These are phyloP conservation scores for Gossypium herbaceum DNA, from an alignment of 345 rosid genomes.

Conservation along the genomic window DNA sequence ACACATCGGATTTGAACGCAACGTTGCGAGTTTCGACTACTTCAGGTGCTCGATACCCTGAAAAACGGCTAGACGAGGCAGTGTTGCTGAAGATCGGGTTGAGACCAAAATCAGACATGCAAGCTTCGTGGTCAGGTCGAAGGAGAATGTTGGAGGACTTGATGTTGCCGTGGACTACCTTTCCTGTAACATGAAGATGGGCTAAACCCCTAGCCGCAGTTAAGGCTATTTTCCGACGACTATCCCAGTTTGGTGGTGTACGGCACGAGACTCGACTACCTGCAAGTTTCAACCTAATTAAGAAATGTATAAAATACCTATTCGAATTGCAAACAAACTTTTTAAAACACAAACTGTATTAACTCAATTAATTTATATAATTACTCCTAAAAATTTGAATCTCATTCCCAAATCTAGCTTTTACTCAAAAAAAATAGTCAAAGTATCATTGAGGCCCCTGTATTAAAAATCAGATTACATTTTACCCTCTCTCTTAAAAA, in stretches of 20 bases:
- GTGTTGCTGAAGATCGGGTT: conserved; percentile 62
- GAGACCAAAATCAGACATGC: conserved; percentile 74
- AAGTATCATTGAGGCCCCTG: too few species aligned
- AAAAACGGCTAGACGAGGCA: conserved; percentile 60
- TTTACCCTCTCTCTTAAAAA: fast-evolving
- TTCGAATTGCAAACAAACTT: too few species aligned
- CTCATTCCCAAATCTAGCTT: too few species aligned
- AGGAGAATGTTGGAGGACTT: conserved; percentile 87
- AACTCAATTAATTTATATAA: too few species aligned
- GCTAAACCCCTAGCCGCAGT: conserved; percentile 72
- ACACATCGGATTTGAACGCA: conserved; percentile 80
- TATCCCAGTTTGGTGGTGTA: conserved; percentile 90
- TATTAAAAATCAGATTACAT: too few species aligned
- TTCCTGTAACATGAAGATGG: conserved; percentile 62
- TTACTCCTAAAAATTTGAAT: too few species aligned
- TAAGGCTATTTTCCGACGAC: conserved; percentile 65
- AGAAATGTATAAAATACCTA: too few species aligned
- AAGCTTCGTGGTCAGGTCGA: conserved; percentile 61
- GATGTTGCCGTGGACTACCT: conserved; percentile 81
- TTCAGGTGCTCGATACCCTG: conserved; percentile 91
- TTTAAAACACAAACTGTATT: too few species aligned
- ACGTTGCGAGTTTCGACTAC: conserved; percentile 71
- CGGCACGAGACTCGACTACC: conserved; percentile 93
- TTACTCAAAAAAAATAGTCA: too few species aligned
- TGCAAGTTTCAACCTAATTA: conserved; percentile 12